Evolutionary conservation across 2,329 filamentous ascomycete species (phyloP), one percentile per base, ranked within the genome.

Genomic region (Sarocladiaceae sp.): DNA sequence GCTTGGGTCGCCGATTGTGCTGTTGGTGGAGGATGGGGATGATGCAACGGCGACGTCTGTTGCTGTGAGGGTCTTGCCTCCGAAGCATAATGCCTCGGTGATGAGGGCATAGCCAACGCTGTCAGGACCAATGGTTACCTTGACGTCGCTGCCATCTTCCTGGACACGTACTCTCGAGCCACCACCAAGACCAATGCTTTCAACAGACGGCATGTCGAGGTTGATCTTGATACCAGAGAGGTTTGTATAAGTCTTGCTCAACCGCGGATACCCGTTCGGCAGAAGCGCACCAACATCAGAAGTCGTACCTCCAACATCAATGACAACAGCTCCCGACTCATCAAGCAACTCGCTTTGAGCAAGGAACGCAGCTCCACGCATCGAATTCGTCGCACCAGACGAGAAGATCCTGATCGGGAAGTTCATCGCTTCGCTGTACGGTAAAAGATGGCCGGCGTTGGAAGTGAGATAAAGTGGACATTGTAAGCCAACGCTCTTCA

Each of bases 371-470:
- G 59, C 60, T 5, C 59, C 60, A 3, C 58, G 54, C 12, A 62
- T 59, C 2, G 60, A 62, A 52, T 62, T 62, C 5, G 60, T 62
- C 3, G 59, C 53, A 1, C 60, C 60, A 10, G 60, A 61, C 1
- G 59, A 60, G 51, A 62, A 61, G 20, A 59, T 54, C 1, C 55
- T 44, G 28, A 62, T 58, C 1, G 60, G 60, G 11, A 56, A 56
- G 17, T 52, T 51, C 54, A 60, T 56, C n/a, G 59, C 59, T 35
- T 61, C 60, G 17, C 73, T 71, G 0, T 75, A 79, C 5, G 77
- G 74, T 6, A 83, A 65, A 2, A 86, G 70, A 0, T 81, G 85
- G 1, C 83, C 82, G 56, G 86, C 77, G 49, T 80, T 80, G 42
- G 79, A 71, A 0, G 77, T 78, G 4, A 81, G 62, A 53, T 75